Evolutionary conservation across 805 yeast genomes (phyloP).

Genomic region (Metschnikowia hibisci): DNA sequence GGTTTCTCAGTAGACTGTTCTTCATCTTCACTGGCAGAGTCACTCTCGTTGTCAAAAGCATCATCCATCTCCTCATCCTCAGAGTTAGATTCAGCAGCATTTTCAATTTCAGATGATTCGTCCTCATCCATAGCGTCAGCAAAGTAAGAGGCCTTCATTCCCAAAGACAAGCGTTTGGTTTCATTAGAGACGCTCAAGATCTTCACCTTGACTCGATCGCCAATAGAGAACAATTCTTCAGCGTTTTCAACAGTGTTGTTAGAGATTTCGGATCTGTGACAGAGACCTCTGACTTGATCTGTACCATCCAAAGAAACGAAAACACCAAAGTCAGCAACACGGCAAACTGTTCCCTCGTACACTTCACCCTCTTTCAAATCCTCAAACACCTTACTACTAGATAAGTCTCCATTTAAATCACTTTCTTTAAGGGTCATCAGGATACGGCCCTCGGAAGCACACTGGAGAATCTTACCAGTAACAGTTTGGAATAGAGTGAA

Average conservation of each 20-base stretch:
- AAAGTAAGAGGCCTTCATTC: slow-evolving; percentile 94
- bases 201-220: slow-evolving; percentile 87
- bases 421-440: slow-evolving; percentile 77
- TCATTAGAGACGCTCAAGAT: slow-evolving; percentile 57
- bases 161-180: slow-evolving; percentile 77
- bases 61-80: slow-evolving; percentile 33
- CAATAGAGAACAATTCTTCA: slow-evolving; percentile 69
- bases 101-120: slow-evolving; percentile 18
- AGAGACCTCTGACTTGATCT: slow-evolving; percentile 73
- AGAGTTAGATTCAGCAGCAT: slow-evolving; percentile 9
- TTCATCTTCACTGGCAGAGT: slow-evolving; percentile 27
- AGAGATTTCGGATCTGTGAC: slow-evolving; percentile 82
- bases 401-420: slow-evolving; percentile 68
- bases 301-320: slow-evolving; percentile 79
- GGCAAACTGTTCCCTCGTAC: slow-evolving; percentile 72
- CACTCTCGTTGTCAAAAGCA: slow-evolving; percentile 27
- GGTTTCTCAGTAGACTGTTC: slow-evolving; percentile 19
- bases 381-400: slow-evolving; percentile 54
- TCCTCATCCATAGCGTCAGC: slow-evolving; percentile 29
- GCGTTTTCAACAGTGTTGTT: slow-evolving; percentile 61
- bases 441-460: slow-evolving; percentile 60
- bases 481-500: slow-evolving; percentile 71
- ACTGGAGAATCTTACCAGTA: slow-evolving; percentile 63
- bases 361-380: slow-evolving; percentile 69
- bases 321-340: slow-evolving; percentile 85